Percentiles rank a stretch among this genome's conserved stretches.
Conservation (phyloP, 176 grass and related monocot genomes). For the bread wheat (Triticum aestivum) region DNA sequence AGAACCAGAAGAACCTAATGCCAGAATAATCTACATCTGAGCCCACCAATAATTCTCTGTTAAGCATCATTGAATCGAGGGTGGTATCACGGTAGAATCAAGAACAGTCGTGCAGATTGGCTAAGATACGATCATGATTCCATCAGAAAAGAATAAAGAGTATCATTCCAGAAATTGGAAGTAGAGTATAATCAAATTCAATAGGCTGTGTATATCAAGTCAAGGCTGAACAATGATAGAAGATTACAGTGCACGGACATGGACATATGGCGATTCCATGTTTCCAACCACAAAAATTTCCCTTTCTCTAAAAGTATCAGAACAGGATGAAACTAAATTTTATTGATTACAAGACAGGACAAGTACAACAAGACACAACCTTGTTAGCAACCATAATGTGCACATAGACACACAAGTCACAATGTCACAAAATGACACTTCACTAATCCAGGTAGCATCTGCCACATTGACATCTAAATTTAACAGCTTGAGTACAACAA, state of each 20-base stretch:
- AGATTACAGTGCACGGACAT: background rate
- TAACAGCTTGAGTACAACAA: conserved; percentile 18
- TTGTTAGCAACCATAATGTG: background rate
- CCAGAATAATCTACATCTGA: conserved; percentile 30
- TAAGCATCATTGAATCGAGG: conserved; percentile 17
- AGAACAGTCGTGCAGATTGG: conserved; percentile 10
- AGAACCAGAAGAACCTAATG: conserved; percentile 34
- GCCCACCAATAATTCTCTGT: conserved; percentile 28
- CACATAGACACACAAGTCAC: background rate
- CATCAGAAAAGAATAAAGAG: background rate
- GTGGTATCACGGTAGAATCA: background rate
- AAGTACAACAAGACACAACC: background rate
- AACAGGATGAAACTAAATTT: background rate
- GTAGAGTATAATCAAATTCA: background rate
- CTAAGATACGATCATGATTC: conserved; percentile 16
- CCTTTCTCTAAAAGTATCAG: conserved; percentile 2
- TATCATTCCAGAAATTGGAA: conserved; percentile 2
- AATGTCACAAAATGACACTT: background rate
- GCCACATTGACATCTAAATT: background rate
- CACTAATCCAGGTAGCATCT: background rate
- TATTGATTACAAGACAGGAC: conserved; percentile 2
- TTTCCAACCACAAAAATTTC: background rate
- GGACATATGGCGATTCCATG: background rate
- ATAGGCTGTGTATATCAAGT: background rate
- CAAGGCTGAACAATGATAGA: background rate